Evolutionary conservation across 2,329 filamentous ascomycete genomes (phyloP), one percentile per base, ranked within the genome.

Genomic region (Aspergillus fijiensis): DNA sequence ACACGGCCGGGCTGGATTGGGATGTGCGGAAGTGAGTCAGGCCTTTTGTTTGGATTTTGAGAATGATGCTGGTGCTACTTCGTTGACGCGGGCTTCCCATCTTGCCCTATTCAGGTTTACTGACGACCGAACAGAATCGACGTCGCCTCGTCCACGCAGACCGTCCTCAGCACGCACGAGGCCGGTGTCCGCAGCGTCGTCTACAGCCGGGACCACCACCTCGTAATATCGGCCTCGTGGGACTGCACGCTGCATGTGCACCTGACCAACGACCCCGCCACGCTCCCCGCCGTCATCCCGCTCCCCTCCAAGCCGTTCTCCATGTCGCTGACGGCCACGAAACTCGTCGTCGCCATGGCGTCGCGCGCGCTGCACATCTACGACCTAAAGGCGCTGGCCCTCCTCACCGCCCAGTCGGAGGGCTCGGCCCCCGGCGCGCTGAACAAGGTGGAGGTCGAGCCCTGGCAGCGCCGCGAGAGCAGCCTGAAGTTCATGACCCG

Each of bases 401-500:
- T 83, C 1, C 79, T 86, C 48, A 70, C 81, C 25, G 81, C 83
- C 16, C 77, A 84, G 69, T 75, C 81, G 19, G 75, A 80, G 9
- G 60, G 66, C 31, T 65, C 71, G 27, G 27, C 27, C 7, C 27
- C 27, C 63, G 78, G 70, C 10, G 70, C 75, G 11, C 33, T 35
- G 14, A 79, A 77, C 59, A 73, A 72, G 49, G 73, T 84, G 19
- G 77, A 82, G 21, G 78, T 92, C 56, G 85, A 90, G 72, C 93
- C 94, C 0, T 97, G 92, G 92, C 95, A 99, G 77, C 87, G 91
- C 69, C 87, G 95, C 62, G 95, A 99, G 76, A 96, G 91, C 55
- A 96, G 90, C 27, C 84, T 99, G 72, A 96, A 97, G 75, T 99
- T 96, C 79, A 92, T 97, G 82, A 98, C 94, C 1, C 87, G 95